These are phyloP conservation scores for Aspergillus conjunctus DNA, from an alignment of 495 filamentous ascomycete genomes.

Conservation along the genomic window DNA sequence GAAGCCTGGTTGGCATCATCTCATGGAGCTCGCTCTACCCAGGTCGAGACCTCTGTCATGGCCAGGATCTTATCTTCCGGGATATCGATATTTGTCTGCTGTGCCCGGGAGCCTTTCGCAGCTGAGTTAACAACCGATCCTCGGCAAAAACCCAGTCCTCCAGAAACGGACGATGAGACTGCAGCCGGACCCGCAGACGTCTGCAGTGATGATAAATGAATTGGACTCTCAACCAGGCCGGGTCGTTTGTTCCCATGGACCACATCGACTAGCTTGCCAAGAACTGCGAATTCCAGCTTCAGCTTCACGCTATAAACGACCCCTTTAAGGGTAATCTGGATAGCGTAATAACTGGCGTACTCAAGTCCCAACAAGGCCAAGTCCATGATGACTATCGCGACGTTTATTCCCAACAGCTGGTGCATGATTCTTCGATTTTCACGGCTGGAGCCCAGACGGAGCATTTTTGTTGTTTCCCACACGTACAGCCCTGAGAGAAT, in stretches of 20 bases:
- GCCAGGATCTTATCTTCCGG: slow-evolving; percentile 20
- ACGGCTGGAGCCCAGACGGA: slow-evolving; percentile 48
- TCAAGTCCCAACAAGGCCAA: slow-evolving; percentile 51
- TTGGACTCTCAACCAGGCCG: slow-evolving; percentile 30
- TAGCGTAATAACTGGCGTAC: slow-evolving; percentile 53
- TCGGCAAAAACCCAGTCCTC: slow-evolving; percentile 13
- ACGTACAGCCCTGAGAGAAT: slow-evolving; percentile 61
- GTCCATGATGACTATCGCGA: slow-evolving; percentile 55
- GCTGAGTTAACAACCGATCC: slow-evolving; percentile 10
- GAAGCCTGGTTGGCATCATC: slow-evolving; percentile 1
- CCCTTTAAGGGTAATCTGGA: slow-evolving; percentile 59
- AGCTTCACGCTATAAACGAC: slow-evolving; percentile 66
- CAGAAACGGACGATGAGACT: slow-evolving; percentile 7
- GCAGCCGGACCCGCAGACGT: not conserved
- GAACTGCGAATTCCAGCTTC: slow-evolving; percentile 63
- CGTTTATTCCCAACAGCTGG: slow-evolving; percentile 58
- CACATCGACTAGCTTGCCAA: slow-evolving; percentile 53
- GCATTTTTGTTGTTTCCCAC: slow-evolving; percentile 52
- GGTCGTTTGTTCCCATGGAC: slow-evolving; percentile 39
- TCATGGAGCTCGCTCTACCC: slow-evolving; percentile 14
- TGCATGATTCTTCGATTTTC: slow-evolving; percentile 52
- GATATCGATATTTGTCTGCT: slow-evolving; percentile 10
- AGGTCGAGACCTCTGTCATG: slow-evolving; percentile 27
- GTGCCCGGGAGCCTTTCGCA: not conserved
- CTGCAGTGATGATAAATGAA: slow-evolving; percentile 31